Base-by-base conservation (phyloP, 2,329 filamentous ascomycete species). In the Byssothecium circinans region DNA sequence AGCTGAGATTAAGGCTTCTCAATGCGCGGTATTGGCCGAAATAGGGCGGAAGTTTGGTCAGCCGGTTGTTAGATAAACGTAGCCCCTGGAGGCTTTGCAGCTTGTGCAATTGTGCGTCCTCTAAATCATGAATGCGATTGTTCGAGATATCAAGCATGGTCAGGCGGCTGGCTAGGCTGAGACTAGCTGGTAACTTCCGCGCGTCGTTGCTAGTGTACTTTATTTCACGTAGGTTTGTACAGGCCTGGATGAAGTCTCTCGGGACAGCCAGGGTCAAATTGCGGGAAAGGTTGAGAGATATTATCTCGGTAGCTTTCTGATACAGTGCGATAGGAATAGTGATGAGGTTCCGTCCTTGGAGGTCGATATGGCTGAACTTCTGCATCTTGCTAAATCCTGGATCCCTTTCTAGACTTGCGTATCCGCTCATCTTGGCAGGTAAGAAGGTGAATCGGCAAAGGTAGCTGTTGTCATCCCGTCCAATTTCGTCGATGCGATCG, bases 191-290 rank as follows among this genome's bases (percentile, higher is more conserved):
- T 19, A 99, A 75, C 61, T 87, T 86, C 69, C 88, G 85, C 2
- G 91, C 89, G 69, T 99, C 94, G 62, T 97, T 97, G 65, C 91
- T 92, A 59, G 89, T 91, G 71, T 88, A 99, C 65, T 95, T 96
- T 78, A 99, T 94, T 69, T 99, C 94, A 41, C 92, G 85, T 17
- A 99, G 77, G 63, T 92, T 91, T 58, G 87, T 85, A 73, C 94
- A 99, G 22, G 89, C 88, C 68, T 95, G 90, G 45, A 99, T 91
- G 67, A 99, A 99, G 70, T 99, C 94, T 64, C 91, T 90, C 0
- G 94, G 94, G 12, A 99, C 85, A 61, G 96, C 90, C 22, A 99
- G 79, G 0, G 91, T 94, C 36, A 97, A 75, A 60, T 99, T 99
- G 30, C 89, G 84, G 1, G 94, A 97, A 8, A 99, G 78, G 64